Evolutionary conservation across 2,329 filamentous ascomycete genomes (phyloP).

Genomic region (Stenocarpella maydis): DNA sequence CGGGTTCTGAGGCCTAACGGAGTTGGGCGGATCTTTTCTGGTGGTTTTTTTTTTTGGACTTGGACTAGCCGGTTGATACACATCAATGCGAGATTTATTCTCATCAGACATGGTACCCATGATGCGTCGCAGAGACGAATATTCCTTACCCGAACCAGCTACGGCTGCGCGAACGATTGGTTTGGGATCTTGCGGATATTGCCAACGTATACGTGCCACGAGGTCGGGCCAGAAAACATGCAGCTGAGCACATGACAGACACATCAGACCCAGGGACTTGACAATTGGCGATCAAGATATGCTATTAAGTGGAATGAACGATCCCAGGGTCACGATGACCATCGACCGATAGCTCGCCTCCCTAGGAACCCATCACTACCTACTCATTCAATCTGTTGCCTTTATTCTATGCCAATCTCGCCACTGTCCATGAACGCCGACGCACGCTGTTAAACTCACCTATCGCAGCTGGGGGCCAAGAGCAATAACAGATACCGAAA

Average conservation of each 20-base stretch:
- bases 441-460: constrained; percentile 32
- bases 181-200: not conserved
- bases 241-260: not conserved
- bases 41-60: not conserved
- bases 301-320: constrained; percentile 34
- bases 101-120: not conserved
- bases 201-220: not conserved
- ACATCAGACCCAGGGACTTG: not conserved
- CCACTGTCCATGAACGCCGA: constrained; percentile 8
- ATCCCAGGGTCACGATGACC: constrained; percentile 23
- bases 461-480: constrained; percentile 46
- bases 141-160: not conserved
- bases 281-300: constrained; percentile 21
- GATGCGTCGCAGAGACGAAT: not conserved
- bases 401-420: constrained; percentile 10
- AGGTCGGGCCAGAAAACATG: not conserved
- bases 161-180: not conserved
- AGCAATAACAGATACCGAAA: not conserved
- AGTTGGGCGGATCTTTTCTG: constrained; percentile 2
- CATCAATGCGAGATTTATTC: constrained; percentile 1
- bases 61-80: constrained; percentile 21
- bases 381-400: constrained; percentile 31
- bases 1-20: constrained; percentile 1
- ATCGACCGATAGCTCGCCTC: constrained; percentile 26
- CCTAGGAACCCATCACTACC: constrained; percentile 31